These are phyloP conservation scores for Paralagenidium karlingii DNA, from an alignment of 352 stramenopile genomes.

Conservation along the genomic window DNA sequence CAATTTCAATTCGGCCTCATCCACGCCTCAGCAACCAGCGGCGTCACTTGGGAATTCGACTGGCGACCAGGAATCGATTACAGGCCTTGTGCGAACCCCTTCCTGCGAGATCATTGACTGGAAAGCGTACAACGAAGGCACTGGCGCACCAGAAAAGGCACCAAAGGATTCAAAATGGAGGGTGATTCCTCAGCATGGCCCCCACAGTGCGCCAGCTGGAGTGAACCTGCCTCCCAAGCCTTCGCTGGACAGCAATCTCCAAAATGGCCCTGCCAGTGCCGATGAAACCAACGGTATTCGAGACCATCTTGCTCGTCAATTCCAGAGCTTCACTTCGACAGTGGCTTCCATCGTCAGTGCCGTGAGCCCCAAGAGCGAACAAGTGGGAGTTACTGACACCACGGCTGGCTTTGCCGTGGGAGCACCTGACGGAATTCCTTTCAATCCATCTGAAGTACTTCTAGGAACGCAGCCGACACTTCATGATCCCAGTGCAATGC, in stretches of 20 bases:
- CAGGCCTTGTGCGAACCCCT: conserved; percentile 20
- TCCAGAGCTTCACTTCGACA: conserved; percentile 34
- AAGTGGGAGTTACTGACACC: background rate
- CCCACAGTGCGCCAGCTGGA: conserved; percentile 26
- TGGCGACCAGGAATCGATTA: too few species aligned
- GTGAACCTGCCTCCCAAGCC: background rate
- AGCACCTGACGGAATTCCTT: background rate
- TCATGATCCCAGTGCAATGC: background rate
- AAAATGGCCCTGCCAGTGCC: background rate
- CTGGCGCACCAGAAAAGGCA: conserved; percentile 23
- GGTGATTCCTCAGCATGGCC: conserved; percentile 66
- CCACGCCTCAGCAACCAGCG: too few species aligned
- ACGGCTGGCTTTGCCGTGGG: background rate
- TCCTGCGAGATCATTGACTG: conserved; percentile 78
- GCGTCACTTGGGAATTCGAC: too few species aligned
- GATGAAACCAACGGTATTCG: conserved; percentile 11
- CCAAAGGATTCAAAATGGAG: conserved; percentile 62
- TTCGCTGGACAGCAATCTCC: conserved; percentile 1
- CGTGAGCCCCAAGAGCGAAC: conserved; percentile 9
- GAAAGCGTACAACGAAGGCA: conserved; percentile 74
- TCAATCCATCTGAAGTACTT: background rate
- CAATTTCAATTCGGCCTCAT: too few species aligned
- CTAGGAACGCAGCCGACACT: background rate
- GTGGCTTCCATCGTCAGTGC: conserved; percentile 28
- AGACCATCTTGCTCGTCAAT: conserved; percentile 21